phyloP scores from a whole-genome alignment of 2,329 filamentous ascomycete genomes.

The Triangularia setosa region DNA sequence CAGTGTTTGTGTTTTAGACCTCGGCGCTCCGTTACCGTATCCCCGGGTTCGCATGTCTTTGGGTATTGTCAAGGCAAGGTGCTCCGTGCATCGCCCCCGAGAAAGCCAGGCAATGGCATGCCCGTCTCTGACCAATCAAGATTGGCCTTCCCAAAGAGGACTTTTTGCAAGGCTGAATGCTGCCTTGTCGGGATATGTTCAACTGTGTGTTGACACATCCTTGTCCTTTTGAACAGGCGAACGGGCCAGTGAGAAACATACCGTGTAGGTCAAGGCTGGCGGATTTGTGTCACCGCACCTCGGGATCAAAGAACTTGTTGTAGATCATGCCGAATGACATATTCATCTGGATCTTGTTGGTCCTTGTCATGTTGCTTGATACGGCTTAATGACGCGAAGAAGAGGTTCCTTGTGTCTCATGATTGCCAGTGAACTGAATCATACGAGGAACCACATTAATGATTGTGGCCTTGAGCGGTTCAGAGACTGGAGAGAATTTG shows the following conservation, averaged over 20 bases:
- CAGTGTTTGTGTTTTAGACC: neutral
- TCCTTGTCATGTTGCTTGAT: neutral
- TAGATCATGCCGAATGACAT: neutral
- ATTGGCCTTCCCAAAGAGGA: neutral
- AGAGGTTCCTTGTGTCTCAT: neutral
- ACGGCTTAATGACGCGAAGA: neutral
- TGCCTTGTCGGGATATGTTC: neutral
- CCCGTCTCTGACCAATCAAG: neutral
- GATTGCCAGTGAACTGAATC: neutral
- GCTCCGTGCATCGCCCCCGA: neutral
- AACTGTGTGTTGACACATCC: neutral
- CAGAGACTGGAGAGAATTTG: neutral
- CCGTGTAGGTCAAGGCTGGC: neutral
- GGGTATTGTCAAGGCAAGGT: too few species aligned
- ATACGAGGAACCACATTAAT: neutral
- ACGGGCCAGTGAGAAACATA: neutral
- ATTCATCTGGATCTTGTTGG: neutral
- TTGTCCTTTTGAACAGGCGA: neutral
- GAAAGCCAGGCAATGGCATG: neutral
- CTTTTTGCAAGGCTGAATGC: neutral
- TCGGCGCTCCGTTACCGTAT: neutral
- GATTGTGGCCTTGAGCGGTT: neutral
- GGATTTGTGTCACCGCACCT: neutral
- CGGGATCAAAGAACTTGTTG: neutral
- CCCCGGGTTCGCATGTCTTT: neutral